Conservation (phyloP, 768 basidiomycete genomes). For the Kwoniella dendrophila region DNA sequence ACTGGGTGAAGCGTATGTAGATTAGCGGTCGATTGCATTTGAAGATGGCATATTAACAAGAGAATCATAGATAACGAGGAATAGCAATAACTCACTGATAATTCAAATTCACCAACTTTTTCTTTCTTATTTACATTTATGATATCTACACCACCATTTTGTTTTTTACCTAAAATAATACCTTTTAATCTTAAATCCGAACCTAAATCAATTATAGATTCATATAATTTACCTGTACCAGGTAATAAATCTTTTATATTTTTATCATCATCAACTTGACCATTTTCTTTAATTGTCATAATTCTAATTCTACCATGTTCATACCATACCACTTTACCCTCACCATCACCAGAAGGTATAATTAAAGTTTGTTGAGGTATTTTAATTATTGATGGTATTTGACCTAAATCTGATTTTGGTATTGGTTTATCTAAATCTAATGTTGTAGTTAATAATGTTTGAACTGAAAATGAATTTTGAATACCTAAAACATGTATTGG, state of each 20-base stretch:
- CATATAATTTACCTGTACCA: slow-evolving; percentile 57
- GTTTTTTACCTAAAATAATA: slow-evolving; percentile 64
- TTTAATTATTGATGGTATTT: slow-evolving; percentile 64
- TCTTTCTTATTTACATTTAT: slow-evolving; percentile 62
- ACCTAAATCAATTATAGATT: slow-evolving; percentile 66
- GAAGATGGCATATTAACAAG: too few species aligned
- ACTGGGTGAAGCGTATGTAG: too few species aligned
- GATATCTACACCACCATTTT: slow-evolving; percentile 65
- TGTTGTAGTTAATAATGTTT: slow-evolving; percentile 69
- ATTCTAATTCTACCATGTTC: slow-evolving; percentile 62
- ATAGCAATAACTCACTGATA: slow-evolving; percentile 60
- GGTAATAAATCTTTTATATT: slow-evolving; percentile 39
- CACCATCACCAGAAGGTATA: slow-evolving; percentile 38
- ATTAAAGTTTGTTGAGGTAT: slow-evolving; percentile 57
- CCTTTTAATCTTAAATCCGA: slow-evolving; percentile 64
- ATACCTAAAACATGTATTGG: slow-evolving; percentile 66
- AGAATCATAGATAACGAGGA: too few species aligned
- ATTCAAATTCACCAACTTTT: slow-evolving; percentile 60
- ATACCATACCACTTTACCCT: slow-evolving; percentile 58
- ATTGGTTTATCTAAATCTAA: slow-evolving; percentile 65
- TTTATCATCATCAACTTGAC: slow-evolving; percentile 28
- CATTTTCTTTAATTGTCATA: slow-evolving; percentile 49
- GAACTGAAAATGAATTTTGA: slow-evolving; percentile 61
- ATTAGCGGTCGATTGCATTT: too few species aligned
- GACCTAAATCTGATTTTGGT: slow-evolving; percentile 54